Evolutionary conservation across 805 yeast species (phyloP), one percentile per base, ranked within the genome.

Genomic region (Candida methanosorbosa): DNA sequence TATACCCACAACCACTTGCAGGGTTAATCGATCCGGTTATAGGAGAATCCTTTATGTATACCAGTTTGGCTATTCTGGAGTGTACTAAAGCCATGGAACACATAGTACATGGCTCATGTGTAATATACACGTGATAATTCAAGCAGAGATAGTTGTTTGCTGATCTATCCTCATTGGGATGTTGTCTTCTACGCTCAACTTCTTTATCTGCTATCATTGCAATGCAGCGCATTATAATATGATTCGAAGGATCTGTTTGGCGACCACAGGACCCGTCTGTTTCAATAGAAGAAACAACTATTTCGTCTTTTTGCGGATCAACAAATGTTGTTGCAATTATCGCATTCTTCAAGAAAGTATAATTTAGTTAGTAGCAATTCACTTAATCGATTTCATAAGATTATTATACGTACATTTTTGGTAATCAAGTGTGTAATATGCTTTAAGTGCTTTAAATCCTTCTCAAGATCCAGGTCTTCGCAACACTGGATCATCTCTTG

Each of bases 71-170:
- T 0, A 92, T 70, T 32, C 98, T 65, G 1, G 97, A 90, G 53
- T 92, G 98, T 9, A 88, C 78, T 27, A 92, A 63, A 0, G 97
- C 97, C 98, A 92, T 92, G 6, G 84, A 62, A 50, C 98, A 92
- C 97, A 90, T 92, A 0, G 85, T 73, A 49, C 98, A 92, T 0
- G 98, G 98, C 55, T 92, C 98, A 52, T 87, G 95, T 0, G 95
- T 81, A 1, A 94, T 82, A 50, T 82, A 86, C 0, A 92, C 86
- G 40, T 83, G 78, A 43, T 76, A 68, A 35, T 78, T 72, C 24
- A 80, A 70, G 51, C 97, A 88, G 3, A 92, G 65, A 50, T 92
- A 92, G 21, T 48, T 44, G 39, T 56, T 47, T 3, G 37, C 33
- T 13, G 35, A 36, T 2, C 23, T 31, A 16, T 45, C 40, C 2